These are phyloP conservation scores for Mucor irregularis DNA, from an alignment of 371 early-diverging fungal species.

Conservation along the genomic window DNA sequence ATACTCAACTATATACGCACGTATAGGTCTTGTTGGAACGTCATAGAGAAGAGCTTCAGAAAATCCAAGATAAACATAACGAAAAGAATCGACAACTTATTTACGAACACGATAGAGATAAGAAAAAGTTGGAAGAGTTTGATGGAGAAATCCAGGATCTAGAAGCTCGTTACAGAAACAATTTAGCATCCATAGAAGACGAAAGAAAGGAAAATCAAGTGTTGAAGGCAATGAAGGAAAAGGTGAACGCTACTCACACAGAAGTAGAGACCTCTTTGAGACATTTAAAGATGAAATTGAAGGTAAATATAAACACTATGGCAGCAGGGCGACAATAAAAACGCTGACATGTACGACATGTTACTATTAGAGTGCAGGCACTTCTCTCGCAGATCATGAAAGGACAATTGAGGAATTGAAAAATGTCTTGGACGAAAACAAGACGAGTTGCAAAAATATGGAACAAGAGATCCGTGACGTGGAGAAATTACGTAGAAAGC, in stretches of 20 bases:
- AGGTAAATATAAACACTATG: not conserved
- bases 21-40: too few species aligned
- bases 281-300: not conserved
- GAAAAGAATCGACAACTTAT: too few species aligned
- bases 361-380: not conserved
- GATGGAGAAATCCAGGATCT: too few species aligned
- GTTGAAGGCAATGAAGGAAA: not conserved
- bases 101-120: too few species aligned
- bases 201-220: constrained; percentile 3
- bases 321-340: not conserved
- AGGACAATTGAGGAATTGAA: not conserved
- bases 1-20: too few species aligned
- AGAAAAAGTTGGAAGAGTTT: too few species aligned
- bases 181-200: too few species aligned
- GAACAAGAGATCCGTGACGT: constrained; percentile 72
- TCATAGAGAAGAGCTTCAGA: constrained; percentile 3
- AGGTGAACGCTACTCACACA: not conserved
- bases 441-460: constrained; percentile 39
- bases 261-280: not conserved
- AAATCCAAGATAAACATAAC: constrained; percentile 7
- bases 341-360: not conserved
- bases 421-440: constrained; percentile 14
- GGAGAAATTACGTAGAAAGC: constrained; percentile 75
- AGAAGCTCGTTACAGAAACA: too few species aligned
- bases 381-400: constrained; percentile 4